Evolutionary conservation across 139 green algal species (phyloP).

Genomic region (Chlamydomonas asymmetrica): DNA sequence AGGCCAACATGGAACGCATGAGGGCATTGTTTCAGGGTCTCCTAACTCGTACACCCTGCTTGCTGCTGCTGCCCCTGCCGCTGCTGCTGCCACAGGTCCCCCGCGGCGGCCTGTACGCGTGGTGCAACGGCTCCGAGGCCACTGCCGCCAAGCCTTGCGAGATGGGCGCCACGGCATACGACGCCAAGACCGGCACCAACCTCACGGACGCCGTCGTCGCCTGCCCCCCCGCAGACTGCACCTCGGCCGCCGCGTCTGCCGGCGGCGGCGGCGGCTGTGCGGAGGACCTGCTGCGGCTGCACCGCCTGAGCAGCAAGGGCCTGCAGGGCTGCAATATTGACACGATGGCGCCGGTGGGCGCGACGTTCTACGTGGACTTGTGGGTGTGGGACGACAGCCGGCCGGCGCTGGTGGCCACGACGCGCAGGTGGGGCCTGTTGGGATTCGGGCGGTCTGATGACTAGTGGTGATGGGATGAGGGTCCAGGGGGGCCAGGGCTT

Average conservation of each 20-base stretch:
- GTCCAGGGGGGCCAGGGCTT: too few species aligned
- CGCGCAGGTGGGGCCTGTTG: too few species aligned
- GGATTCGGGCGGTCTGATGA: too few species aligned
- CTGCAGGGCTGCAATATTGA: constrained; percentile 48
- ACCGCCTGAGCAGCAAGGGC: constrained; percentile 41
- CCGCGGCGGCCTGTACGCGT: constrained; percentile 7
- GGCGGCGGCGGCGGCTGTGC: constrained; percentile 20
- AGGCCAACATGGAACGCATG: too few species aligned
- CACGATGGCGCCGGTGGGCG: constrained; percentile 26
- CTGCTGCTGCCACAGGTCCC: constrained; percentile 23
- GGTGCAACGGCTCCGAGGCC: constrained; percentile 4
- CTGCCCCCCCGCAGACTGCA: constrained; percentile 41
- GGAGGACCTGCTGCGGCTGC: constrained; percentile 20
- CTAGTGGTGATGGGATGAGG: too few species aligned
- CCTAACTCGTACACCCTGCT: too few species aligned
- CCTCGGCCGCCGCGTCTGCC: background rate
- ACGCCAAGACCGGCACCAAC: constrained; percentile 1
- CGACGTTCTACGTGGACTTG: constrained; percentile 45
- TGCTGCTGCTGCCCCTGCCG: too few species aligned
- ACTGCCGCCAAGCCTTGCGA: constrained; percentile 29
- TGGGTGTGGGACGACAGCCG: constrained; percentile 48
- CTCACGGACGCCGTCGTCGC: constrained; percentile 43
- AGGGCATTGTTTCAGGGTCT: too few species aligned
- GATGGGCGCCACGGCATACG: constrained; percentile 37
- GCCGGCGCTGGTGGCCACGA: constrained; percentile 34